Evolutionary conservation across 495 filamentous ascomycete genomes (phyloP).

Genomic region (Neurospora africana): DNA sequence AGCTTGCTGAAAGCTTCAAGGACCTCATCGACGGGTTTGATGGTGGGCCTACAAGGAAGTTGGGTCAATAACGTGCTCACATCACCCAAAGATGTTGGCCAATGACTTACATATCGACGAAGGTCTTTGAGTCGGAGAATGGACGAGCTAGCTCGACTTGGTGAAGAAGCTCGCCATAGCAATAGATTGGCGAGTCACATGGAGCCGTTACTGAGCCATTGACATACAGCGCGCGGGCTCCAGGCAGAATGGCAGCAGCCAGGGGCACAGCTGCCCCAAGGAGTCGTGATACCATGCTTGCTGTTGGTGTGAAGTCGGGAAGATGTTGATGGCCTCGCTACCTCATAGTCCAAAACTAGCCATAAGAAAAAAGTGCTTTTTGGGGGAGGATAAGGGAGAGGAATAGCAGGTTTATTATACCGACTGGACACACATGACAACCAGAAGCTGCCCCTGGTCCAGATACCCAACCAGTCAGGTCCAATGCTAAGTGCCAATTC

Average conservation of each 20-base stretch:
- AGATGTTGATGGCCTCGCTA: neutral
- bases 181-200: slow-evolving; percentile 41
- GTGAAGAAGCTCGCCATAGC: slow-evolving; percentile 36
- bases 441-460: neutral
- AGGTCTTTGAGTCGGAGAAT: slow-evolving; percentile 42
- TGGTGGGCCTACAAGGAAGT: slow-evolving; percentile 29
- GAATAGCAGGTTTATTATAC: neutral
- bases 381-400: neutral
- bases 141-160: slow-evolving; percentile 37
- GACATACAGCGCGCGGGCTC: slow-evolving; percentile 28
- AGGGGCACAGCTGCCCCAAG: slow-evolving; percentile 9
- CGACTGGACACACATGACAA: neutral
- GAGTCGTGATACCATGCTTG: slow-evolving; percentile 10
- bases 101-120: slow-evolving; percentile 39
- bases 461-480: neutral
- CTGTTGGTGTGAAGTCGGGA: neutral
- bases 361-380: neutral
- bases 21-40: slow-evolving; percentile 33
- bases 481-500: neutral
- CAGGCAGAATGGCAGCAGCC: slow-evolving; percentile 10
- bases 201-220: slow-evolving; percentile 37
- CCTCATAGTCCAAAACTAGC: neutral
- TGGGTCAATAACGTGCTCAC: slow-evolving; percentile 1
- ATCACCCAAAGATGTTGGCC: neutral
- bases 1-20: slow-evolving; percentile 33